Evolutionary conservation across 2,329 filamentous ascomycete genomes (phyloP), one percentile per base, ranked within the genome.

Genomic region (Neoascochyta sp.): DNA sequence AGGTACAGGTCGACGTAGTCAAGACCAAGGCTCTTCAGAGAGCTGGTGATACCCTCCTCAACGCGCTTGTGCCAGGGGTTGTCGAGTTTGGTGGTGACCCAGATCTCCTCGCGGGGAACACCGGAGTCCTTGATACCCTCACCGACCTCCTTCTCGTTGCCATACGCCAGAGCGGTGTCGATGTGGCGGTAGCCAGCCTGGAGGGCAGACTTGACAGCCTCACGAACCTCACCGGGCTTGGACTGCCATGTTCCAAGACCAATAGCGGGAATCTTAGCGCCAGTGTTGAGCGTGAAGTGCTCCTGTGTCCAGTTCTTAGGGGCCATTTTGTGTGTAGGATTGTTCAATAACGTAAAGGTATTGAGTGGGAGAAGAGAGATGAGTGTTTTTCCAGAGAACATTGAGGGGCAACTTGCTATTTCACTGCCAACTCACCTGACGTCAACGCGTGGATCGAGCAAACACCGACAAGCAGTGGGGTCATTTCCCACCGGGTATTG

Each of bases 161-260:
- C 80, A 62, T 92, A 92, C 28, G 80, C 83, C 40, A 82, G 73
- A 27, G 85, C 83, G 23, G 82, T 86, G 65, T 85, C 81, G 57
- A 87, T 82, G 65, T 86, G 83, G 20, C 81, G 75, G 67, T 88
- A 88, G 37, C 84, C 84, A 23, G 68, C 66, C 39, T 70, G 69
- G 16, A 88, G 71, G 15, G 83, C 83, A 19, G 70, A 69, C 63
- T 84, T 78, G 43, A 90, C 85, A 32, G 86, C 86, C 30, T 75
- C 66, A 47, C 75, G 71, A 33, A 86, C 82, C 63, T 86, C 74
- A 46, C 75, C 76, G 33, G 81, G 79, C 52, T 73, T 61, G 27
- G 83, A 86, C 56, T 87, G 83, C 83, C 84, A 89, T 33, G 85
- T 89, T 34, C 85, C 85, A 24, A 89, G 73, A 39, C 83, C 84